A percentile compares a stretch with the other conserved stretches of the same genome.
These are phyloP conservation scores for Paecilomyces sp. DNA, from an alignment of 2,329 filamentous ascomycete species.

Conservation along the genomic window DNA sequence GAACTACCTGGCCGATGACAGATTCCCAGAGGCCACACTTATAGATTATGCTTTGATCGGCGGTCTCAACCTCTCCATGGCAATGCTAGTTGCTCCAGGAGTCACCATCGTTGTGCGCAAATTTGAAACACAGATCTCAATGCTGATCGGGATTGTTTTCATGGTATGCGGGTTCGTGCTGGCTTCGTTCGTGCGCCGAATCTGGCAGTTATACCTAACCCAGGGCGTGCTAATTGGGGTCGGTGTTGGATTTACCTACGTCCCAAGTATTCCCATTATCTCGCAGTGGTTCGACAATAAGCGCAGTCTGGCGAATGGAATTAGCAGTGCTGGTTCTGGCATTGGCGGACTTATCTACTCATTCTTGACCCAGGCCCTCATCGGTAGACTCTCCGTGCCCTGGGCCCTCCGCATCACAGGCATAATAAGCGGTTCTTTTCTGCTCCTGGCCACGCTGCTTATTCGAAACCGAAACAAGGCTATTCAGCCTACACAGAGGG, in stretches of 20 bases:
- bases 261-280: constrained; percentile 9
- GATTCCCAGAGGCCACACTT: constrained; percentile 10
- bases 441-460: constrained; percentile 12
- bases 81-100: constrained; percentile 18
- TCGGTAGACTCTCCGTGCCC: constrained; percentile 16
- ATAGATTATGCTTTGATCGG: constrained; percentile 23
- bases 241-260: constrained; percentile 12
- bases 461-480: constrained; percentile 17
- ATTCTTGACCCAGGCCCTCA: constrained; percentile 17
- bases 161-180: constrained; percentile 9
- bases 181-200: constrained; percentile 12
- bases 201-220: constrained; percentile 8
- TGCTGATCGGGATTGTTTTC: constrained; percentile 4
- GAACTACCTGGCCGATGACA: background rate
- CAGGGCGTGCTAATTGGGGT: constrained; percentile 13
- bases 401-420: constrained; percentile 24
- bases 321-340: constrained; percentile 17
- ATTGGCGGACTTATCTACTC: constrained; percentile 7
- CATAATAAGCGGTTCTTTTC: constrained; percentile 14
- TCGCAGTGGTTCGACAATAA: constrained; percentile 21
- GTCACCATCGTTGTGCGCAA: constrained; percentile 14
- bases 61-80: constrained; percentile 19
- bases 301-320: constrained; percentile 22
- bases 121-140: constrained; percentile 9
- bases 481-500: constrained; percentile 12